A percentile compares a stretch with the other conserved stretches of the same genome.
Conservation (phyloP, 2,329 filamentous ascomycete species). For the Fusarium lateritium region DNA sequence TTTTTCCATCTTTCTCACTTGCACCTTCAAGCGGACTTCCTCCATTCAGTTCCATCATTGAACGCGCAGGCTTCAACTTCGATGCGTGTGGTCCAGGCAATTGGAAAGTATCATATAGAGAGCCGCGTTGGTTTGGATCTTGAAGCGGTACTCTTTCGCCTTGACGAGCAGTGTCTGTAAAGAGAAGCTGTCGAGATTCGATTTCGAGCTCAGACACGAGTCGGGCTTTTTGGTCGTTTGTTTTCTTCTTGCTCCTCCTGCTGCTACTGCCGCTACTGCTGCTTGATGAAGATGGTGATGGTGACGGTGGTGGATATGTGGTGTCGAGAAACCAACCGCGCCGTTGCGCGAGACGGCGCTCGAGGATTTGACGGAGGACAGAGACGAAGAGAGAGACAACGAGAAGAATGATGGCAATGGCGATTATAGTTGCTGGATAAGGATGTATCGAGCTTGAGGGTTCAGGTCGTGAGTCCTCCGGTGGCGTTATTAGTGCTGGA, state of each 20-base stretch:
- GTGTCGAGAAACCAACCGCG: constrained; percentile 36
- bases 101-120: constrained; percentile 48
- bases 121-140: constrained; percentile 33
- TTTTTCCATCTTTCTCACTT: constrained; percentile 22
- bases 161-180: constrained; percentile 15
- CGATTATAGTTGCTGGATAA: constrained; percentile 39
- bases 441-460: constrained; percentile 26
- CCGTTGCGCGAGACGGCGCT: constrained; percentile 26
- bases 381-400: constrained; percentile 41
- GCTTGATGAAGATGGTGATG: constrained; percentile 13
- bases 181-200: constrained; percentile 38
- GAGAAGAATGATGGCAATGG: constrained; percentile 39
- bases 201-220: constrained; percentile 38
- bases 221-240: neutral
- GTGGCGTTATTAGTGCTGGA: neutral
- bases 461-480: constrained; percentile 3
- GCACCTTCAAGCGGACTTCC: constrained; percentile 34
- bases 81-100: constrained; percentile 38
- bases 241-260: constrained; percentile 16
- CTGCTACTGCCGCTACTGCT: constrained; percentile 9
- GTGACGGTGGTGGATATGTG: constrained; percentile 23
- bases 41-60: constrained; percentile 49
- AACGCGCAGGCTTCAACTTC: constrained; percentile 41
- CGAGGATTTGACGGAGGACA: constrained; percentile 38
- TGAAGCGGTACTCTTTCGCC: constrained; percentile 42